phyloP scores from a whole-genome alignment of 2,329 filamentous ascomycete genomes.

The Pseudonectria buxi region DNA sequence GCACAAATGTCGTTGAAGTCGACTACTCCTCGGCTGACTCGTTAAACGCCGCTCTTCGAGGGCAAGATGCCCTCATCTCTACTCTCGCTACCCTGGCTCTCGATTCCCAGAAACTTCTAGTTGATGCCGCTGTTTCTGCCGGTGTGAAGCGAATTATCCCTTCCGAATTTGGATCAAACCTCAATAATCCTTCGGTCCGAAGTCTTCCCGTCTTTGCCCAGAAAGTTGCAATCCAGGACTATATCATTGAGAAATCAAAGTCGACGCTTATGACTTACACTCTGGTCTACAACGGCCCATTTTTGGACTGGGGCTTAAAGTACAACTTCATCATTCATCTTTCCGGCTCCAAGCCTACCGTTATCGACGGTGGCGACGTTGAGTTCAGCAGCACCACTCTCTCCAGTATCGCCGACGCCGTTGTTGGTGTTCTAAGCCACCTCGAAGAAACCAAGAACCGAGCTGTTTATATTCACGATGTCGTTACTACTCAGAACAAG shows the following conservation, averaged over 20 bases:
- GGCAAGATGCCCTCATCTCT: slow-evolving; percentile 50
- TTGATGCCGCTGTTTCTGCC: slow-evolving; percentile 52
- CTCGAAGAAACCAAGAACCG: slow-evolving; percentile 48
- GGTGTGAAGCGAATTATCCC: slow-evolving; percentile 58
- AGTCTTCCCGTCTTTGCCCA: slow-evolving; percentile 43
- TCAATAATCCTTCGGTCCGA: slow-evolving; percentile 25
- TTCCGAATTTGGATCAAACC: slow-evolving; percentile 45
- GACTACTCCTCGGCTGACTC: slow-evolving; percentile 38
- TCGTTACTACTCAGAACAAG: slow-evolving; percentile 38
- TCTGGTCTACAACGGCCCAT: slow-evolving; percentile 43
- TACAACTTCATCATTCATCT: slow-evolving; percentile 38
- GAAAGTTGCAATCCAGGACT: slow-evolving; percentile 40
- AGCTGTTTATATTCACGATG: slow-evolving; percentile 38
- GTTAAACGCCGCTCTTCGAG: slow-evolving; percentile 44
- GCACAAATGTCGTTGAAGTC: slow-evolving; percentile 26
- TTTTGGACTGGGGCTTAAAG: slow-evolving; percentile 51
- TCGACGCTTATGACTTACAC: slow-evolving; percentile 46
- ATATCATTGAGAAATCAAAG: slow-evolving; percentile 34
- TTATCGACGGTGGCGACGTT: slow-evolving; percentile 45
- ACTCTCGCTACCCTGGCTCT: slow-evolving; percentile 31
- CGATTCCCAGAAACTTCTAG: slow-evolving; percentile 33
- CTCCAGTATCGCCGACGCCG: slow-evolving; percentile 36
- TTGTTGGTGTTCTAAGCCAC: slow-evolving; percentile 42
- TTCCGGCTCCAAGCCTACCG: slow-evolving; percentile 29
- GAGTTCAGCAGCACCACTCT: slow-evolving; percentile 44